These are phyloP conservation scores for Cladosporium velox DNA, from an alignment of 2,329 filamentous ascomycete species.

Conservation along the genomic window DNA sequence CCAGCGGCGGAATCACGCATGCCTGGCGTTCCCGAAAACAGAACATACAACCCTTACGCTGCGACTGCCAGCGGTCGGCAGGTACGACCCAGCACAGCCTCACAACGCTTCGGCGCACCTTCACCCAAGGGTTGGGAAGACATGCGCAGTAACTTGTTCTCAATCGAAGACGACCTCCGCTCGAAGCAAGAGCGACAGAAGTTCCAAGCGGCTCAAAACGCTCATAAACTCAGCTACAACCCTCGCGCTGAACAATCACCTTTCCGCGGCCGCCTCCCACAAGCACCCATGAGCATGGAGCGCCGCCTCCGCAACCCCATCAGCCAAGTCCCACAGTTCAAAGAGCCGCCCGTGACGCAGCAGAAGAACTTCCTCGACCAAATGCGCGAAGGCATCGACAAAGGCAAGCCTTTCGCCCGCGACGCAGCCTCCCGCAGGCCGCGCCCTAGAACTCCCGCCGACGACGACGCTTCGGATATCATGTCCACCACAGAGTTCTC, in stretches of 20 bases:
- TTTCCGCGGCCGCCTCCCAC: slow-evolving; percentile 71
- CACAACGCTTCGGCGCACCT: slow-evolving; percentile 55
- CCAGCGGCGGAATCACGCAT: slow-evolving; percentile 26
- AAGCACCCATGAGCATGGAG: slow-evolving; percentile 67
- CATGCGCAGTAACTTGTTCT: slow-evolving; percentile 31
- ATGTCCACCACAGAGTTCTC: slow-evolving; percentile 27
- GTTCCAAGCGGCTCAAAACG: slow-evolving; percentile 21
- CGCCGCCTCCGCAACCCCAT: slow-evolving; percentile 64
- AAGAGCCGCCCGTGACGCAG: slow-evolving; percentile 48
- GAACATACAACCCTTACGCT: slow-evolving; percentile 25
- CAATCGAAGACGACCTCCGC: slow-evolving; percentile 30
- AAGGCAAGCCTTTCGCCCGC: slow-evolving; percentile 24
- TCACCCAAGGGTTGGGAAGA: slow-evolving; percentile 32
- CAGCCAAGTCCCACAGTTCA: slow-evolving; percentile 54
- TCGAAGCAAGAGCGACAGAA: slow-evolving; percentile 21
- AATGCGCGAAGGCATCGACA: slow-evolving; percentile 34
- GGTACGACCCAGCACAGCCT: slow-evolving; percentile 22
- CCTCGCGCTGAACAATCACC: slow-evolving; percentile 49
- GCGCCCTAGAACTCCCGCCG: slow-evolving; percentile 1
- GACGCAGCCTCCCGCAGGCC: neutral
- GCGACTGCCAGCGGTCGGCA: slow-evolving; percentile 24
- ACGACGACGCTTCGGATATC: slow-evolving; percentile 24
- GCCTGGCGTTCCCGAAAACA: slow-evolving; percentile 24
- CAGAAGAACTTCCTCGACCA: slow-evolving; percentile 56
- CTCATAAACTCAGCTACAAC: slow-evolving; percentile 26